Evolutionary conservation across 371 early-diverging fungal species (phyloP).

Genomic region (Rhizomucor miehei): DNA sequence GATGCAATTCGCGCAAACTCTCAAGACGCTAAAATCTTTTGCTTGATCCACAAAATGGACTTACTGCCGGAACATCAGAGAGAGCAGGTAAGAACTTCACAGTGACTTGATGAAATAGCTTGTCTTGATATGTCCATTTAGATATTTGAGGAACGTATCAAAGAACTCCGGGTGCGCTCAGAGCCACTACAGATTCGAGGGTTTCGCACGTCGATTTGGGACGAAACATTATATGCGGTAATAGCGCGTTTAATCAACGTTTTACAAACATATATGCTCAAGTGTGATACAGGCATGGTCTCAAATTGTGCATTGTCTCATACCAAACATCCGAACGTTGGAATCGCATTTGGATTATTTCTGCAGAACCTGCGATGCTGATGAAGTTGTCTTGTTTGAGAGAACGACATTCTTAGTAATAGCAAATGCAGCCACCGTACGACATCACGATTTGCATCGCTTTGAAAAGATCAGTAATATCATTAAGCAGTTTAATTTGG

Average conservation of each 20-base stretch:
- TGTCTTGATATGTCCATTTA: not conserved
- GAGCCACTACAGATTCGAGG: constrained; percentile 70
- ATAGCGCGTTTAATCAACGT: not conserved
- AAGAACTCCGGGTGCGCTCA: constrained; percentile 71
- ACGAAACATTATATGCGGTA: constrained; percentile 90
- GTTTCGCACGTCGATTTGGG: constrained; percentile 95
- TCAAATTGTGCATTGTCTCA: constrained; percentile 89
- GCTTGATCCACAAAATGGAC: constrained; percentile 97
- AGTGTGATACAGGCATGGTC: constrained; percentile 84
- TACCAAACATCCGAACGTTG: constrained; percentile 85
- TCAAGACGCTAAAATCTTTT: constrained; percentile 89
- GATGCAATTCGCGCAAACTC: constrained; percentile 81
- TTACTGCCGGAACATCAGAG: constrained; percentile 77
- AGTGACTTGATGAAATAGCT: not conserved
- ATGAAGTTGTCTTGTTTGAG: constrained; percentile 94
- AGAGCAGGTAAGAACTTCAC: constrained; percentile 47
- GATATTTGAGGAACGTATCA: constrained; percentile 50
- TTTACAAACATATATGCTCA: not conserved
- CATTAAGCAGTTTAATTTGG: constrained; percentile 91
- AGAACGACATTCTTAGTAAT: constrained; percentile 93
- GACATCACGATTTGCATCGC: constrained; percentile 69
- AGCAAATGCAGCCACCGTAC: constrained; percentile 64
- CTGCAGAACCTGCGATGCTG: constrained; percentile 82
- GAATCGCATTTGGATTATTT: constrained; percentile 80
- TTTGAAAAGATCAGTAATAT: constrained; percentile 93